Evolutionary conservation across 441 rosid genomes (phyloP).

Genomic region (Rhodomyrtus psidioides): DNA sequence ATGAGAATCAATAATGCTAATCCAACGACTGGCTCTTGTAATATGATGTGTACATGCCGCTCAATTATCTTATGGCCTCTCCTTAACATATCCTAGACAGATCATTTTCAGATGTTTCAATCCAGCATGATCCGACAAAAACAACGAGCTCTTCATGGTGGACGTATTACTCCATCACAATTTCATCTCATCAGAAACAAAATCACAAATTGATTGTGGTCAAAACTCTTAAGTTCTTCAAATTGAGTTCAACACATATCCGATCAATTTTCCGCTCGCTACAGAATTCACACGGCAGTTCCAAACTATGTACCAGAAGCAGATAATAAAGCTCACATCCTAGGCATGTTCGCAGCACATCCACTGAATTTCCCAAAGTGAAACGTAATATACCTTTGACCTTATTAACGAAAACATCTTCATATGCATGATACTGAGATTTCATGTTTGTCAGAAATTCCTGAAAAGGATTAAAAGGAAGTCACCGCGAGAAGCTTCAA

Average conservation of each 20-base stretch:
- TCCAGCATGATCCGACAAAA: neutral
- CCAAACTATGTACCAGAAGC: neutral
- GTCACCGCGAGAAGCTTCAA: neutral
- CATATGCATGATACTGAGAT: constrained; percentile 39
- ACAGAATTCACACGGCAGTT: neutral
- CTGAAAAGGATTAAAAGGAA: constrained; percentile 19
- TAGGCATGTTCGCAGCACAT: neutral
- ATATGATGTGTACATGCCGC: neutral
- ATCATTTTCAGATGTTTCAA: neutral
- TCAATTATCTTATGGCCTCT: neutral
- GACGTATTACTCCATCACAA: neutral
- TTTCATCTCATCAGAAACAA: neutral
- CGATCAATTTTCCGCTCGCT: neutral
- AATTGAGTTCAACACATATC: neutral
- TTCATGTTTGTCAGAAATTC: constrained; percentile 39
- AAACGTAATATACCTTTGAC: constrained; percentile 40
- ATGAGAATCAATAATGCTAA: neutral
- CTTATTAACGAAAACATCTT: constrained; percentile 54
- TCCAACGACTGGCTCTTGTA: neutral
- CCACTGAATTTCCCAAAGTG: neutral
- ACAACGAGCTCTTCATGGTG: neutral
- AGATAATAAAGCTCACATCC: neutral
- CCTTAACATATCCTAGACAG: neutral
- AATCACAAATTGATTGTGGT: neutral
- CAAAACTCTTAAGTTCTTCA: neutral